phyloP scores from a whole-genome alignment of 345 rosid species.

The Eucalyptus pumila region DNA sequence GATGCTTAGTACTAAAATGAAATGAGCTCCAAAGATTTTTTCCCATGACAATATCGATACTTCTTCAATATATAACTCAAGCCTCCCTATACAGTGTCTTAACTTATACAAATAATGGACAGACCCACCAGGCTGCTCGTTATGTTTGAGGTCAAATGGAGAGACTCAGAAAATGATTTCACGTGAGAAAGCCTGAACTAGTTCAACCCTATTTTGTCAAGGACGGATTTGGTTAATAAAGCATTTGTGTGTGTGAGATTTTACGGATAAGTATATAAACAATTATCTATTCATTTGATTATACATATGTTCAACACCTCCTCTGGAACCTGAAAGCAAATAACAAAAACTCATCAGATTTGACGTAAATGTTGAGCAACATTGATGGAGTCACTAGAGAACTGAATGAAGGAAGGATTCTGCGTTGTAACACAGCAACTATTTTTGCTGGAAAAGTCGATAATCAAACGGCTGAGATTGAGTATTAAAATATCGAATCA shows the following conservation, averaged over 20 bases:
- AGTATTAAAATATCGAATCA: not conserved
- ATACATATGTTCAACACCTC: not conserved
- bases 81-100: too few relatives aligned
- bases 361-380: not conserved
- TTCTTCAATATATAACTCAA: too few relatives aligned
- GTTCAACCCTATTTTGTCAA: not conserved
- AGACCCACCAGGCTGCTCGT: not conserved
- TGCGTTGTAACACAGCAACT: not conserved
- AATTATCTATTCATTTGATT: too few relatives aligned
- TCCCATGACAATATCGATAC: too few relatives aligned
- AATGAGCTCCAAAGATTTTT: rapidly evolving
- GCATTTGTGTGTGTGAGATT: not conserved
- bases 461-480: not conserved
- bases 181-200: not conserved
- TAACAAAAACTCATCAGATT: not conserved
- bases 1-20: too few relatives aligned
- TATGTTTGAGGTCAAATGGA: not conserved
- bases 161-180: not conserved
- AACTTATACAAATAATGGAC: too few relatives aligned
- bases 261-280: not conserved
- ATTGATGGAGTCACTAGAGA: not conserved
- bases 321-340: not conserved
- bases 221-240: not conserved
- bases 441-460: not conserved
- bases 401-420: not conserved